Evolutionary conservation across 208 protist species (phyloP).

Genomic region (Leishmania amazonensis): DNA sequence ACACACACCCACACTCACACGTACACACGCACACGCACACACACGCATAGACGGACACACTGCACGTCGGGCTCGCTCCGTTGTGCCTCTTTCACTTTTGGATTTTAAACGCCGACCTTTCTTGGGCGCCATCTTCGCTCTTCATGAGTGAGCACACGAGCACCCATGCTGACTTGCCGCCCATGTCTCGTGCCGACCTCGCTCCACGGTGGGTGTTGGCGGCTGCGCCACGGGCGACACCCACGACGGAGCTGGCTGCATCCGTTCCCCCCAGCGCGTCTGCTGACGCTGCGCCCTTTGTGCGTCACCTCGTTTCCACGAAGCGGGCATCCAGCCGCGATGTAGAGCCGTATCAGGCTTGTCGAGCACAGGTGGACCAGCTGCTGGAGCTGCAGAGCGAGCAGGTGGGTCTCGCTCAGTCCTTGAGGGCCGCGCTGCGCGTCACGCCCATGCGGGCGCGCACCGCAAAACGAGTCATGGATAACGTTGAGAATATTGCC

Average conservation of each 20-base stretch:
- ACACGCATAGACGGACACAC: not conserved
- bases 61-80: not conserved
- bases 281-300: not conserved
- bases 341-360: conserved; percentile 22
- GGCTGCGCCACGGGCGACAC: not conserved
- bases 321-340: not conserved
- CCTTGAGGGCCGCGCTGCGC: conserved; percentile 8
- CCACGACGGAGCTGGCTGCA: not conserved
- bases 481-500: not conserved
- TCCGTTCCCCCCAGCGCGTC: not conserved
- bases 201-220: not conserved
- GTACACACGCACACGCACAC: not conserved
- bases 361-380: conserved; percentile 9
- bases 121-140: not conserved
- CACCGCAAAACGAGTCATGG: not conserved
- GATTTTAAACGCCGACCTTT: not conserved
- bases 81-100: not conserved
- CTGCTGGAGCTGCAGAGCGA: conserved; percentile 23
- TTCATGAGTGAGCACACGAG: not conserved
- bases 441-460: not conserved
- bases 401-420: conserved; percentile 13
- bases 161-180: conserved; percentile 4
- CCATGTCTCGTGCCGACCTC: not conserved
- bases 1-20: not conserved
- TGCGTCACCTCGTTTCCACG: not conserved